These are phyloP conservation scores for Sinapis alba DNA, from an alignment of 441 rosid species.

Conservation along the genomic window DNA sequence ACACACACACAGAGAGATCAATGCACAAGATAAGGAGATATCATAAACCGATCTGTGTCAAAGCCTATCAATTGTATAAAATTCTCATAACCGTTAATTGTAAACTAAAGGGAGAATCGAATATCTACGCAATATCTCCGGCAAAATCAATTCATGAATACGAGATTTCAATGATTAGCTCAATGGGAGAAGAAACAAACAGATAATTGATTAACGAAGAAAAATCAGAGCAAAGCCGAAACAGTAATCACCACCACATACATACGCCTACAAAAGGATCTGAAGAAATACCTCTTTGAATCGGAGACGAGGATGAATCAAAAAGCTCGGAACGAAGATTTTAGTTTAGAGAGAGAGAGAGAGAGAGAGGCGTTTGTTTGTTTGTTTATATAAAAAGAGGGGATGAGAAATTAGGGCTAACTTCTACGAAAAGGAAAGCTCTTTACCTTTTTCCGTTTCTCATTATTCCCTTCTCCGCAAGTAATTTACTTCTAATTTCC, in stretches of 20 bases:
- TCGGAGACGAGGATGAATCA: neutral
- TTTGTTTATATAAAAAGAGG: neutral
- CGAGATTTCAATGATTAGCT: neutral
- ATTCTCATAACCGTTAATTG: no score
- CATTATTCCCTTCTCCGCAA: neutral
- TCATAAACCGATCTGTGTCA: no score
- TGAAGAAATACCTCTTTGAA: neutral
- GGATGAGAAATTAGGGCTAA: neutral
- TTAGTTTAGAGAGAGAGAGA: neutral
- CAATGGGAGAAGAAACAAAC: no score
- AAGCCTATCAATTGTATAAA: neutral
- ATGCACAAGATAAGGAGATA: no score
- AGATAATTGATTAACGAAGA: neutral
- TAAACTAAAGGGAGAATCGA: no score
- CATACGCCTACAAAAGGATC: neutral
- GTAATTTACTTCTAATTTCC: neutral
- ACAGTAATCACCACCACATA: no score
- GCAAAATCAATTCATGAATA: neutral
- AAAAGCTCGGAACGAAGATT: neutral
- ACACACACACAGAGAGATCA: no score
- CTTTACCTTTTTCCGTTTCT: neutral
- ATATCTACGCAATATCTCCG: neutral
- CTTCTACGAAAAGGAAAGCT: neutral
- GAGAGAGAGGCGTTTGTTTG: neutral
- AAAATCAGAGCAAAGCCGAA: neutral